phyloP scores from a whole-genome alignment of 2,329 filamentous ascomycete genomes.

The Kalmusia sp. region DNA sequence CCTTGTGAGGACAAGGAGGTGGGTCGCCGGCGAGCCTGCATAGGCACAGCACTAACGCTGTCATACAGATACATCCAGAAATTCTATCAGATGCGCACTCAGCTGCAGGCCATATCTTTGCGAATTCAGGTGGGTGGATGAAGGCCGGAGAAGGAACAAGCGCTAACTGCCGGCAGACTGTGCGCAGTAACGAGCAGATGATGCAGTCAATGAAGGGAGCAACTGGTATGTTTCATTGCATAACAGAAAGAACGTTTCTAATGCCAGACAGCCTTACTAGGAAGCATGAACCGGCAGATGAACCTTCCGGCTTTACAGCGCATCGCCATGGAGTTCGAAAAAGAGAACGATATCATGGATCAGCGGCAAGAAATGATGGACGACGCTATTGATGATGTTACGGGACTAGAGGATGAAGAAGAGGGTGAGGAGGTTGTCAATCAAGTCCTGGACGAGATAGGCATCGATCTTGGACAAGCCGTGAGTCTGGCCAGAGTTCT shows the following conservation, averaged over 20 bases:
- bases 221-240: conserved; percentile 56
- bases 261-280: conserved; percentile 68
- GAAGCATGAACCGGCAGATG: conserved; percentile 98
- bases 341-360: conserved; percentile 99
- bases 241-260: conserved; percentile 12
- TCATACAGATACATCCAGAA: conserved; percentile 84
- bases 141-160: neutral
- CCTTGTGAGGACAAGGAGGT: conserved; percentile 87
- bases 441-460: conserved; percentile 95
- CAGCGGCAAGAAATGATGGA: conserved; percentile 99
- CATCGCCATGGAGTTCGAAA: conserved; percentile 99
- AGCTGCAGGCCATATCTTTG: conserved; percentile 93
- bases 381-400: conserved; percentile 96
- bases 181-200: conserved; percentile 99
- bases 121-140: conserved; percentile 79
- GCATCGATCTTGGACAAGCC: conserved; percentile 86
- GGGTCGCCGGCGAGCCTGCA: conserved; percentile 16
- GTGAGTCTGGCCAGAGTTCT: conserved; percentile 61
- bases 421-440: conserved; percentile 97
- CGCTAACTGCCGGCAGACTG: conserved; percentile 68
- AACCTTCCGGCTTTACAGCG: conserved; percentile 93
- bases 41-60: conserved; percentile 12
- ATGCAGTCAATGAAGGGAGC: conserved; percentile 99
- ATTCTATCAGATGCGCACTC: conserved; percentile 97
- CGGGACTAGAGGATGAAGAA: conserved; percentile 88